Base-by-base conservation (phyloP, 805 yeast genomes). In the Saccharomycopsis selenospora region DNA sequence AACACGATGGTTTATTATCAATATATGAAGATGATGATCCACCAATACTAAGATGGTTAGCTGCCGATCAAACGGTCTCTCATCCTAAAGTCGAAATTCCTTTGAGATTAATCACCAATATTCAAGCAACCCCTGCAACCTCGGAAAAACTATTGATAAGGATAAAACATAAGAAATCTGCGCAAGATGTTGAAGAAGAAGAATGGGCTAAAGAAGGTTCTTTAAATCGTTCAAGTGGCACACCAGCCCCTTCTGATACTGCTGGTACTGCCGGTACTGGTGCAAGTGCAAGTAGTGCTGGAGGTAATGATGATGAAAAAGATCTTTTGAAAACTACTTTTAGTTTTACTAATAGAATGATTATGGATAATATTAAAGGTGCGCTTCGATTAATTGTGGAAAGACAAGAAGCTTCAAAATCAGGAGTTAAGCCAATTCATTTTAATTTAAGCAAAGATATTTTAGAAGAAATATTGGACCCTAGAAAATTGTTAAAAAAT, bases 321-420 rank as follows among this genome's bases (percentile, higher is more conserved):
- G 63, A 64, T 3, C 42, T 47, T 66, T 27, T 59, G 62, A 59
- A 63, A 40, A 66, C 68, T 23, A 64, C 75, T 36, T 78, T 89
- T 53, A 71, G 83, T 1, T 86, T 88, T 64, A 79, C 77, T 48
- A 82, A 79, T 58, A 68, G 93, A 44, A 77, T 78, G 17, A 82
- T 85, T 5, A 84, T 89, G 87, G 87, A 84, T 54, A 76, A 73
- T 52, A 79, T 82, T 51, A 86, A 83, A 59, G 77, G 74, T 29
- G 71, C 83, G 0, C 64, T 85, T 10, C 88, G 83, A 56, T 80
- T 80, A 45, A 79, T 80, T 29, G 78, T 82, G 11, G 81, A 88
- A 0, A 67, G 91, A 54, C 78, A 75, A 59, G 77, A 77, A 57
- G 75, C 84, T 3, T 47, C 54, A 8, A 50, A 47, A 29, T 36